Evolutionary conservation across 2,329 filamentous ascomycete genomes (phyloP), one percentile per base, ranked within the genome.

Genomic region (Verticillium zaregamsianum): DNA sequence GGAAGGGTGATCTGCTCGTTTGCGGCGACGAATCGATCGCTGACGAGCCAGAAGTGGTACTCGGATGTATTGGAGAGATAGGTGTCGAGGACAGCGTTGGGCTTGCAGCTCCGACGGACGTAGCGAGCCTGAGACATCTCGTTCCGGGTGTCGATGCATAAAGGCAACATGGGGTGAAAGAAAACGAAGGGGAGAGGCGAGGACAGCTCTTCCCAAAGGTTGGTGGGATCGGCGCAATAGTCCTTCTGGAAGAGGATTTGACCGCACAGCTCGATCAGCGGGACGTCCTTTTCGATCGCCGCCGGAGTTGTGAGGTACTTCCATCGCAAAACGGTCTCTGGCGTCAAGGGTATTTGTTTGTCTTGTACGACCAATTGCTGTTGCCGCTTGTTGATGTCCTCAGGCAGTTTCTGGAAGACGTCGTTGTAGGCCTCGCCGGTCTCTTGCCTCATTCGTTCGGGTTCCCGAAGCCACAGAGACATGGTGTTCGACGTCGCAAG

Each of bases 41-140:
- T 93, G 63, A 97, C 87, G 65, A 97, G 89, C 85, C 94, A 97
- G 74, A 98, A 97, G 71, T 95, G 92, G 71, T 94, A 96, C 66
- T 94, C 89, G 1, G 87, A 88, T 3, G 85, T 83, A 56, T 87
- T 88, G 2, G 91, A 91, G 57, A 97, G 85, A 66, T 93, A 91
- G 0, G 93, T 96, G 72, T 95, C 93, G 68, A 98, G 81, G 35
- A 86, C 84, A n/a, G 95, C 87, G 70, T 98, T 99, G 1, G 95
- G 92, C 64, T 86, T 87, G 78, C 95, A 99, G 69, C 95, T 98
- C 66, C 94, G 87, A 61, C 95, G 87, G n/a, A 96, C 88, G 72
- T 95, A 97, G 55, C 95, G 90, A 62, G 95, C 88, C 39, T 87
- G 80, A 5, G 92, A 97, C 25, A 94, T 95, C 77, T 96, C 92